phyloP scores from a whole-genome alignment of 768 basidiomycete genomes.

The Suillus spraguei region DNA sequence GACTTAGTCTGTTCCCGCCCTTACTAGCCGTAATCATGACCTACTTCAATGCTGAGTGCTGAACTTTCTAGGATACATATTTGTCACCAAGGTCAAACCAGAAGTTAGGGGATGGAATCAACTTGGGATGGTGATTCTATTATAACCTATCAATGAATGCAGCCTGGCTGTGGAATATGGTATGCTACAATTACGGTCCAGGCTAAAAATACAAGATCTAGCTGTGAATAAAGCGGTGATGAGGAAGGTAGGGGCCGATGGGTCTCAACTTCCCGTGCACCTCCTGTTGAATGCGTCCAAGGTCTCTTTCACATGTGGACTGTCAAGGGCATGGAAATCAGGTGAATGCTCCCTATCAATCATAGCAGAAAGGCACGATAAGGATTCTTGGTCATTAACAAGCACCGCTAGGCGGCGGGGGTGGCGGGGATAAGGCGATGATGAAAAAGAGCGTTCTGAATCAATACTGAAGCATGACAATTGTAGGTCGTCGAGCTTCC shows the following conservation, averaged over 20 bases:
- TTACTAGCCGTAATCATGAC: constrained; percentile 34
- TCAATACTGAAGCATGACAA: background rate
- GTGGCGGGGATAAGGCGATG: constrained; percentile 21
- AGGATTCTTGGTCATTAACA: constrained; percentile 40
- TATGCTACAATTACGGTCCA: background rate
- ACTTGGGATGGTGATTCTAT: background rate
- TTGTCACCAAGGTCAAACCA: too few relatives aligned
- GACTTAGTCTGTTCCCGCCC: constrained; percentile 18
- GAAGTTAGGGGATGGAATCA: background rate
- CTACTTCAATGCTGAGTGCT: constrained; percentile 25
- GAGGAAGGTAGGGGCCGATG: background rate
- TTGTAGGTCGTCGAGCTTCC: background rate
- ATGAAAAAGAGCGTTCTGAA: background rate
- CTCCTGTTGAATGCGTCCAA: constrained; percentile 15
- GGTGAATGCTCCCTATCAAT: constrained; percentile 31
- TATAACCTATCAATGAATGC: background rate
- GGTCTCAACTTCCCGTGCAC: constrained; percentile 1
- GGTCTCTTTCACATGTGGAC: constrained; percentile 30
- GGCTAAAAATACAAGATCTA: background rate
- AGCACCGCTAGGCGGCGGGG: constrained; percentile 41
- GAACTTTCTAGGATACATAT: constrained; percentile 24
- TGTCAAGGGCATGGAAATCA: constrained; percentile 29
- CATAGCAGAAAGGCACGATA: constrained; percentile 38
- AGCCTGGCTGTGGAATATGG: background rate
- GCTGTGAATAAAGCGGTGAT: background rate